These are phyloP conservation scores for Citrus maxima DNA, from an alignment of 345 rosid genomes.

Conservation along the genomic window DNA sequence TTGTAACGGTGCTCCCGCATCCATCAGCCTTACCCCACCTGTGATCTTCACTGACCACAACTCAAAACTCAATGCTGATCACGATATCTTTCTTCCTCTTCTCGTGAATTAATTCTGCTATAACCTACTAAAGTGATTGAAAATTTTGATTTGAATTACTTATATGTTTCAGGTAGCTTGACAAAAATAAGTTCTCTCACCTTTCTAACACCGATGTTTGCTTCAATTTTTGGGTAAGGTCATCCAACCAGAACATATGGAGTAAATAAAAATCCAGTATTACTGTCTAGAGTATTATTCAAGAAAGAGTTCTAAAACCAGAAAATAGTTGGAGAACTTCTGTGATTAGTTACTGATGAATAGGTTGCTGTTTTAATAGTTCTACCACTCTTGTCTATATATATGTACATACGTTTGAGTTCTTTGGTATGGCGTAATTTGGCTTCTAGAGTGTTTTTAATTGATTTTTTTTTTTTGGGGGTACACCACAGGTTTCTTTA, in stretches of 20 bases:
- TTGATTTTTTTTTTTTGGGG: background rate
- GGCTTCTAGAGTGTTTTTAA: background rate
- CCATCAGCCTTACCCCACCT: no score
- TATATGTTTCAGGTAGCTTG: conserved; percentile 65
- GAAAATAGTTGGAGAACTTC: background rate
- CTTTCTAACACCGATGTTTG: conserved; percentile 89
- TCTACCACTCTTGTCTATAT: background rate
- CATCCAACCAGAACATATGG: background rate
- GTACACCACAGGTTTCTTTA: conserved; percentile 54
- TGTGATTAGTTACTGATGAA: background rate
- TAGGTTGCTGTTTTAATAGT: background rate
- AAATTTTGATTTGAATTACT: conserved; percentile 1
- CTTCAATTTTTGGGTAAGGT: conserved; percentile 88
- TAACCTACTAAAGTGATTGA: background rate
- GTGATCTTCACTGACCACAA: no score
- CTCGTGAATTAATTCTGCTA: background rate
- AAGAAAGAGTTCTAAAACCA: background rate
- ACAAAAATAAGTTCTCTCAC: conserved; percentile 92
- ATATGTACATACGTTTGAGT: background rate
- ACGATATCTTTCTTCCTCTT: background rate
- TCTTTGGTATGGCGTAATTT: background rate
- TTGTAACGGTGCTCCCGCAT: no score
- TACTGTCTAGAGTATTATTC: background rate
- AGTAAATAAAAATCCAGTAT: background rate
- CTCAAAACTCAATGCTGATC: background rate